These are phyloP conservation scores for Magnaporthiopsis rhizophila DNA, from an alignment of 2,329 filamentous ascomycete genomes.

Conservation along the genomic window DNA sequence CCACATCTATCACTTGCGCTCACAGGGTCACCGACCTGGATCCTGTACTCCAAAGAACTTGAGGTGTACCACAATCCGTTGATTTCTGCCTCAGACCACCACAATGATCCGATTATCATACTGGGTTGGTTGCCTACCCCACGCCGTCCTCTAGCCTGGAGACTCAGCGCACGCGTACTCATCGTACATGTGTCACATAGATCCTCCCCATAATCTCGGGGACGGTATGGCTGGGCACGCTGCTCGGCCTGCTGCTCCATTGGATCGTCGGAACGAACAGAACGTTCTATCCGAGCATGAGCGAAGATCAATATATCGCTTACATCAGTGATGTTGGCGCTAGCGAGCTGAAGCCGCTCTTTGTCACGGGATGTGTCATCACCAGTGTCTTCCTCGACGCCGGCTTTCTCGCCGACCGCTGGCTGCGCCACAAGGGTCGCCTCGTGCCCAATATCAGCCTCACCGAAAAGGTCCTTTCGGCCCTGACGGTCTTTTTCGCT, in stretches of 20 bases:
- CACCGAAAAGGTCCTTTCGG: constrained; percentile 55
- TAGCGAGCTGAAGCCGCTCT: constrained; percentile 61
- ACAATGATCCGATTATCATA: constrained; percentile 19
- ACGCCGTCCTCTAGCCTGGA: no score
- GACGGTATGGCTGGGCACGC: constrained; percentile 56
- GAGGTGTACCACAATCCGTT: background rate
- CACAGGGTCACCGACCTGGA: no score
- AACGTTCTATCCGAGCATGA: constrained; percentile 55
- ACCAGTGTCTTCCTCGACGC: constrained; percentile 76
- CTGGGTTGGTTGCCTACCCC: constrained; percentile 12
- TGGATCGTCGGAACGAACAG: constrained; percentile 53
- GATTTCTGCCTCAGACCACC: background rate
- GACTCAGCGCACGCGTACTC: background rate
- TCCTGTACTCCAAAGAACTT: no score
- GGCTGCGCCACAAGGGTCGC: constrained; percentile 73
- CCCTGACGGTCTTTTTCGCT: constrained; percentile 58
- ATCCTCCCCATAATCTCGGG: constrained; percentile 63
- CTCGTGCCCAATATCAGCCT: constrained; percentile 63
- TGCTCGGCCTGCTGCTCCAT: constrained; percentile 62
- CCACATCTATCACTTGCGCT: background rate
- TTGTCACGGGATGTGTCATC: constrained; percentile 62
- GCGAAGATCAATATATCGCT: constrained; percentile 48
- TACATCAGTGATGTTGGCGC: constrained; percentile 66
- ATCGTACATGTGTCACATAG: constrained; percentile 23
- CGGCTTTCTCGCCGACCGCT: constrained; percentile 73